Evolutionary conservation across 202 grass and related monocot genomes (phyloP), one percentile per base, ranked within the genome.

Genomic region (Zoysia matrella): DNA sequence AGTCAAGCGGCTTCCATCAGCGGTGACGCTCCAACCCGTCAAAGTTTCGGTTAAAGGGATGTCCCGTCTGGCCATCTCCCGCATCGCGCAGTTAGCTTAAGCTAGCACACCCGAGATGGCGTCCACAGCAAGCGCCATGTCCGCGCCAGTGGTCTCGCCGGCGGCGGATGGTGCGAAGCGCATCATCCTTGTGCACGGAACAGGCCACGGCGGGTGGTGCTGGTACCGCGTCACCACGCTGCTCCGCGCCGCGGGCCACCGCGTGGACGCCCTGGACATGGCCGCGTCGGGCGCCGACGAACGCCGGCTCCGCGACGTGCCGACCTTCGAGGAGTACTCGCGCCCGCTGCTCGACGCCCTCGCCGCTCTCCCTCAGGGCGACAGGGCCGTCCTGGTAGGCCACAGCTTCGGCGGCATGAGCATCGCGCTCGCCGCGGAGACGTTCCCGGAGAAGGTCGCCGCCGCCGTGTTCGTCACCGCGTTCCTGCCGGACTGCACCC

Each of bases 131-230:
- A 36, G 30, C 30, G 30, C 30, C 30, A 36, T 36, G 30, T 36
- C 30, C 30, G 30, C 30, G 30, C 30, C 13, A 11, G 56, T 6
- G 47, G 22, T 74, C 6, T 13, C 67, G 14, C 8, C 72, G 53
- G 64, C 79, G n/a, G 5, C 87, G 4, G 39, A 45, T 8, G 63
- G 62, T 3, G 73, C 90, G 9, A 66, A 45, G 66, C 92, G 91
- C 9, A 54, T 90, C 47, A 62, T 95, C 61, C 75, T 92, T 14
- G 90, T 95, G 45, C 92, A 95, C 83, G 92, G 92, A 47, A 45
- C 80, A 43, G 75, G 85, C 54, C 92, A 92, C 52, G 92, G 92
- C 12, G 92, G 70, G 0, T 94, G 92, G 87, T 82, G 80, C 84
- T 94, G 92, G 92, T 92, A 92, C 76, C 85, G 89, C 39, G 82